Conservation (phyloP, 345 rosid genomes). For the Hibiscus mutabilis region DNA sequence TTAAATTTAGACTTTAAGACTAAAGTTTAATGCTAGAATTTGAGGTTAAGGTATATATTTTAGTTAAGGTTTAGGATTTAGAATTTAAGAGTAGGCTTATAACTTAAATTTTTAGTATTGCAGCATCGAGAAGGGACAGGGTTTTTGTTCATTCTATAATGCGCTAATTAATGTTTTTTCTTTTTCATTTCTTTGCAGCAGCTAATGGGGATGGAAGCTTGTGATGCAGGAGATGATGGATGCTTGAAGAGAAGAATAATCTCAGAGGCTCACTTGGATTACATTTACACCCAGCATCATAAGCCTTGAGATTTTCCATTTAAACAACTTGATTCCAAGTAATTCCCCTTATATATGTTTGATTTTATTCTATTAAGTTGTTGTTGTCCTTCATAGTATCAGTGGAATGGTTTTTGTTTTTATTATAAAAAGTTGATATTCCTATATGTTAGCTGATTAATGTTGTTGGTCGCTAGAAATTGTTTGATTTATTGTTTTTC, state of each 20-base stretch:
- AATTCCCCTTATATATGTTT: neutral
- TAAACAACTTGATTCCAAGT: neutral
- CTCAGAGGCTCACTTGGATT: constrained; percentile 79
- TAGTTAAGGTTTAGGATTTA: too few relatives aligned
- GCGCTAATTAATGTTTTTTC: neutral
- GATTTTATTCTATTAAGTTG: neutral
- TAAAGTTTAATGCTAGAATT: too few relatives aligned
- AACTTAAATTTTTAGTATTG: too few relatives aligned
- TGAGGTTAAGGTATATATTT: too few relatives aligned
- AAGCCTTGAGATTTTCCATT: constrained; percentile 31
- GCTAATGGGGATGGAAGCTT: constrained; percentile 48
- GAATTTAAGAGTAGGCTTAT: too few relatives aligned
- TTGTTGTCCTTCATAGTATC: neutral
- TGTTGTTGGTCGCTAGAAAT: too few relatives aligned
- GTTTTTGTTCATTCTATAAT: neutral
- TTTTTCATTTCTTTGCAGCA: constrained; percentile 15
- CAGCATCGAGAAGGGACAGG: too few relatives aligned
- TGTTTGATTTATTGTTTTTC: too few relatives aligned
- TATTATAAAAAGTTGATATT: too few relatives aligned
- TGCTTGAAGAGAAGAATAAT: constrained; percentile 52
- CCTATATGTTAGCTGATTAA: too few relatives aligned
- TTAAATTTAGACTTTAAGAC: too few relatives aligned
- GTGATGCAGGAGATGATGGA: constrained; percentile 49
- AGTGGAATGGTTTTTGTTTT: neutral
- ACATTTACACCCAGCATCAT: constrained; percentile 75